phyloP scores from a whole-genome alignment of 1,284 basidiomycete species.

The Retiboletus flavoniger region DNA sequence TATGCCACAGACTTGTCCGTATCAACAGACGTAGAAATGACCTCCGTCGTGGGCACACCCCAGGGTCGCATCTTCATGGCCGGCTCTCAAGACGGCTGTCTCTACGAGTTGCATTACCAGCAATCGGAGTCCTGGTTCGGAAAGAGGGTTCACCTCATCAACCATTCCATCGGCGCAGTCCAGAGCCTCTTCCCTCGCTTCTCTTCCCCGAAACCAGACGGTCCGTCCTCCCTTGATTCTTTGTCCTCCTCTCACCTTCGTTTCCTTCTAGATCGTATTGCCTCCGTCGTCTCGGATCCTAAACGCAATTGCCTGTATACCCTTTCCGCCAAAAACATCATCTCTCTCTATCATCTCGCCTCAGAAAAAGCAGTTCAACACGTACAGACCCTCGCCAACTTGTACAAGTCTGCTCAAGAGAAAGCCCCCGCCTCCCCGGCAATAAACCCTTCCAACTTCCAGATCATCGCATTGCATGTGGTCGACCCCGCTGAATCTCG shows the following conservation, averaged over 20 bases:
- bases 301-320: conserved; percentile 74
- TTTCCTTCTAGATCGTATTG: conserved; percentile 58
- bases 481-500: conserved; percentile 63
- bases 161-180: conserved; percentile 76
- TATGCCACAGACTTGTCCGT: conserved; percentile 89
- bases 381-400: conserved; percentile 63
- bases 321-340: conserved; percentile 65
- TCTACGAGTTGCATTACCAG: conserved; percentile 95
- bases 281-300: conserved; percentile 63
- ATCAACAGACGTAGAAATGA: conserved; percentile 80
- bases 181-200: conserved; percentile 72
- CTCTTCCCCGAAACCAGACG: conserved; percentile 56
- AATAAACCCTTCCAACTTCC: conserved; percentile 65
- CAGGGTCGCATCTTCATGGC: conserved; percentile 91
- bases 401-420: conserved; percentile 71
- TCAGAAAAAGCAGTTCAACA: conserved; percentile 65
- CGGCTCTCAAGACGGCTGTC: conserved; percentile 81
- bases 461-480: conserved; percentile 63
- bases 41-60: conserved; percentile 74
- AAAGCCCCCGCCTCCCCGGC: conserved; percentile 73
- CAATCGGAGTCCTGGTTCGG: conserved; percentile 93
- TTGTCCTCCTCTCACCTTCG: conserved; percentile 4
- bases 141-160: conserved; percentile 78
- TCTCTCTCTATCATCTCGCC: conserved; percentile 64
- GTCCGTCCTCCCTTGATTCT: conserved; percentile 37